Evolutionary conservation across 331 rosid genomes (phyloP).

Genomic region (Saraca asoca): DNA sequence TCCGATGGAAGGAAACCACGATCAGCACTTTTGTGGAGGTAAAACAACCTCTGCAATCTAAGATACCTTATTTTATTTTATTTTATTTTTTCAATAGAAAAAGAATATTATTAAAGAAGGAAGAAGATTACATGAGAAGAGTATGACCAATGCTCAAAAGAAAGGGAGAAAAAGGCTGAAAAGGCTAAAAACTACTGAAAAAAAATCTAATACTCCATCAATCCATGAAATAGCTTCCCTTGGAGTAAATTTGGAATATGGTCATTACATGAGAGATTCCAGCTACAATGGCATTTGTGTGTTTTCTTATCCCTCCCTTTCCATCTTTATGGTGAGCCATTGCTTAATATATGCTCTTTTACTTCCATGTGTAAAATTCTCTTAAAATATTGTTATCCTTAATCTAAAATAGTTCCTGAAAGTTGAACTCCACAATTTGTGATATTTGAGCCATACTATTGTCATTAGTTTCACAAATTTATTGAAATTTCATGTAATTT

Average conservation of each 20-base stretch:
- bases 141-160: too few species aligned
- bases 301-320: background rate
- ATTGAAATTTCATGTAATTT: background rate
- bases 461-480: background rate
- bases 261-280: background rate
- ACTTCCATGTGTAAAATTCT: background rate
- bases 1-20: conserved; percentile 71
- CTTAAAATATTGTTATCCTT: background rate
- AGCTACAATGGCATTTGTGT: conserved; percentile 11
- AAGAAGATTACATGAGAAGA: too few species aligned
- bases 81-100: too few species aligned
- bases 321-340: conserved; percentile 1
- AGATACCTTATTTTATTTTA: too few species aligned
- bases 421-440: background rate
- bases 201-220: conserved; percentile 29
- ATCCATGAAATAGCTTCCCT: background rate
- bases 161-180: too few species aligned
- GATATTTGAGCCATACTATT: background rate
- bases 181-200: too few species aligned
- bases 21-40: conserved; percentile 95
- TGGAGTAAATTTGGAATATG: conserved; percentile 23
- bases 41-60: conserved; percentile 28
- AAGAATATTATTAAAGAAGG: too few species aligned
- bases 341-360: conserved; percentile 10
- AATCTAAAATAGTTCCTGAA: background rate